Percentiles rank a stretch among this genome's conserved stretches.
phyloP scores from a whole-genome alignment of 371 early-diverging fungal species.

The Capillidium heterosporum region DNA sequence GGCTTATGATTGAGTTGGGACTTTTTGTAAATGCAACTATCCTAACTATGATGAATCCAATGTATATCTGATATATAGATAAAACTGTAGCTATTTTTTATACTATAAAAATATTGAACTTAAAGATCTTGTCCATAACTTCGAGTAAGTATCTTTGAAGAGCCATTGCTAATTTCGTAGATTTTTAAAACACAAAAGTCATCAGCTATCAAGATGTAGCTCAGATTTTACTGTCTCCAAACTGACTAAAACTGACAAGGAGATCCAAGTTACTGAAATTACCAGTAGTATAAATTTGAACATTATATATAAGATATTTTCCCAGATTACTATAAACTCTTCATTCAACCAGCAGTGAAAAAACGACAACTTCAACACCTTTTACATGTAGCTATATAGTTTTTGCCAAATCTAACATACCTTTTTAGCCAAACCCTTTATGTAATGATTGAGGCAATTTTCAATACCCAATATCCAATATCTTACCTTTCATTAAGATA shows the following conservation, averaged over 20 bases:
- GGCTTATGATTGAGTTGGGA: conserved; percentile 71
- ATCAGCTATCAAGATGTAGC: conserved; percentile 48
- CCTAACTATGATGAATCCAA: conserved; percentile 77
- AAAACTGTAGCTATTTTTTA: neutral
- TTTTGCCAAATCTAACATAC: neutral
- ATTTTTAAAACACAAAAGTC: conserved; percentile 54
- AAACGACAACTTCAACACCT: conserved; percentile 32
- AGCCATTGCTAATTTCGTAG: too few relatives aligned
- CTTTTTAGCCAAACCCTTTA: conserved; percentile 39
- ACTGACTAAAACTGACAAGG: conserved; percentile 50
- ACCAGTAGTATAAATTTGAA: conserved; percentile 63
- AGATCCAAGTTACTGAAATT: conserved; percentile 67
- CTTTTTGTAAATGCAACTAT: conserved; percentile 66
- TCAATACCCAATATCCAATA: neutral
- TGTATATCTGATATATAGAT: conserved; percentile 50
- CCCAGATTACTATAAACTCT: conserved; percentile 49
- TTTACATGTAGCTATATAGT: conserved; percentile 1
- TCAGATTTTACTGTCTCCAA: conserved; percentile 47
- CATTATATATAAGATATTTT: conserved; percentile 53
- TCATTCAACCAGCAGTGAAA: conserved; percentile 44
- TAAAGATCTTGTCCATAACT: conserved; percentile 73
- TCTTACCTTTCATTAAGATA: too few relatives aligned
- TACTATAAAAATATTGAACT: neutral
- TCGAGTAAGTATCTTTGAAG: conserved; percentile 31
- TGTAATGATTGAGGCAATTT: conserved; percentile 53